Evolutionary conservation across 768 basidiomycete genomes (phyloP).

Genomic region (Rhizopogon sp.): DNA sequence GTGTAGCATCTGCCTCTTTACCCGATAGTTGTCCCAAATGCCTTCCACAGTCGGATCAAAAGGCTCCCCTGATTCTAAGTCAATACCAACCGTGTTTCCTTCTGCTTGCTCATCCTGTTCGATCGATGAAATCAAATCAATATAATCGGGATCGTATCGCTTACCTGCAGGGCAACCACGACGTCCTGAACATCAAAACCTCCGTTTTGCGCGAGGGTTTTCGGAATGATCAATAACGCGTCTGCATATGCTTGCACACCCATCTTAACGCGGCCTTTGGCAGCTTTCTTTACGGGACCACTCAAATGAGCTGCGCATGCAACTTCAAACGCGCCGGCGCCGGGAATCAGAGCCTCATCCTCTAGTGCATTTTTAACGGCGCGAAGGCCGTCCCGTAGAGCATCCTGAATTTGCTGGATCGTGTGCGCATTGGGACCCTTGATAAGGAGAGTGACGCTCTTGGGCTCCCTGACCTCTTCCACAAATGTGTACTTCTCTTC

Average conservation of each 20-base stretch:
- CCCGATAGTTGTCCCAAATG: constrained; percentile 98
- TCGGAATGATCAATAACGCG: constrained; percentile 89
- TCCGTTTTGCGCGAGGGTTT: constrained; percentile 93
- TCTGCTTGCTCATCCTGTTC: constrained; percentile 87
- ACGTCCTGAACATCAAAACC: constrained; percentile 97
- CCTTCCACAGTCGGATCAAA: constrained; percentile 95
- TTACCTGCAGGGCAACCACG: constrained; percentile 84
- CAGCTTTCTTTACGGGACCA: constrained; percentile 72
- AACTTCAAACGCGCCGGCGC: constrained; percentile 97
- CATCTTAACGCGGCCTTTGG: constrained; percentile 94
- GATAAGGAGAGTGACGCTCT: constrained; percentile 92
- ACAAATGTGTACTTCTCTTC: constrained; percentile 99
- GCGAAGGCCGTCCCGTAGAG: constrained; percentile 93
- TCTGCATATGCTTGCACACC: constrained; percentile 97
- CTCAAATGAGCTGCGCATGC: constrained; percentile 84
- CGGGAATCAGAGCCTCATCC: constrained; percentile 83
- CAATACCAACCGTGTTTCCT: constrained; percentile 88
- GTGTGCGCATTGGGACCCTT: constrained; percentile 98
- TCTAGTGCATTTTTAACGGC: constrained; percentile 97
- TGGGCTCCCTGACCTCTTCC: constrained; percentile 93
- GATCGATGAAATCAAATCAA: not conserved
- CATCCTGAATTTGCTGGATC: constrained; percentile 94
- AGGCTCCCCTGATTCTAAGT: constrained; percentile 91
- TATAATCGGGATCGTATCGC: constrained; percentile 13
- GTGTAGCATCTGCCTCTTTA: constrained; percentile 98